Percentiles rank a stretch among this genome's conserved stretches.
These are phyloP conservation scores for Helotiales sp. DNA, from an alignment of 2,329 filamentous ascomycete species.

Conservation along the genomic window DNA sequence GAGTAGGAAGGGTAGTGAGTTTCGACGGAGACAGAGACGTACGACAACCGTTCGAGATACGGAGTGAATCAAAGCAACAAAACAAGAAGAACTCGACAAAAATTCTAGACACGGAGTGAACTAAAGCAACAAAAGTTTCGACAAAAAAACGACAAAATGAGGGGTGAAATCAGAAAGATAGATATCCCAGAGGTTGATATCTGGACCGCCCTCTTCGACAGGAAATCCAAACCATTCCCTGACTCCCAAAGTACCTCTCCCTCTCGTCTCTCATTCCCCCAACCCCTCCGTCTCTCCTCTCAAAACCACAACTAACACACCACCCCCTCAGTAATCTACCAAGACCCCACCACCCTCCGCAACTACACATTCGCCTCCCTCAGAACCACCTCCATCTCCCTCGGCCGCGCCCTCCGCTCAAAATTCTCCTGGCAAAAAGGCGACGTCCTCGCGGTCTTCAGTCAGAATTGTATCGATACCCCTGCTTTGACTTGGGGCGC, in stretches of 20 bases:
- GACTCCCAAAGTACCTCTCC: slow-evolving; percentile 66
- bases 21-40: too few relatives aligned
- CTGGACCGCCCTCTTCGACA: slow-evolving; percentile 75
- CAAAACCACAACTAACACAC: neutral
- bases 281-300: neutral
- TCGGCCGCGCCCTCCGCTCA: slow-evolving; percentile 74
- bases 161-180: slow-evolving; percentile 36
- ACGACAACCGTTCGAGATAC: too few relatives aligned
- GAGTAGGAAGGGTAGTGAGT: too few relatives aligned
- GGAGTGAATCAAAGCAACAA: too few relatives aligned
- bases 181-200: slow-evolving; percentile 73
- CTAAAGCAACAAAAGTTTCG: neutral
- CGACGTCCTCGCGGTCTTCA: slow-evolving; percentile 78
- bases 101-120: too few relatives aligned
- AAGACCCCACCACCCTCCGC: slow-evolving; percentile 56
- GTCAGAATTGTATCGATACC: slow-evolving; percentile 81
- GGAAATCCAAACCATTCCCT: slow-evolving; percentile 60
- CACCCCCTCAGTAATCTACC: slow-evolving; percentile 13
- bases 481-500: slow-evolving; percentile 73
- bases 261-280: neutral
- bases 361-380: slow-evolving; percentile 68
- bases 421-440: slow-evolving; percentile 74
- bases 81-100: too few relatives aligned
- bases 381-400: slow-evolving; percentile 64
- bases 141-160: too few relatives aligned